A percentile compares a stretch with the other conserved stretches of the same genome.
These are phyloP conservation scores for Zalaria sp. DNA, from an alignment of 2,329 filamentous ascomycete species.

Conservation along the genomic window DNA sequence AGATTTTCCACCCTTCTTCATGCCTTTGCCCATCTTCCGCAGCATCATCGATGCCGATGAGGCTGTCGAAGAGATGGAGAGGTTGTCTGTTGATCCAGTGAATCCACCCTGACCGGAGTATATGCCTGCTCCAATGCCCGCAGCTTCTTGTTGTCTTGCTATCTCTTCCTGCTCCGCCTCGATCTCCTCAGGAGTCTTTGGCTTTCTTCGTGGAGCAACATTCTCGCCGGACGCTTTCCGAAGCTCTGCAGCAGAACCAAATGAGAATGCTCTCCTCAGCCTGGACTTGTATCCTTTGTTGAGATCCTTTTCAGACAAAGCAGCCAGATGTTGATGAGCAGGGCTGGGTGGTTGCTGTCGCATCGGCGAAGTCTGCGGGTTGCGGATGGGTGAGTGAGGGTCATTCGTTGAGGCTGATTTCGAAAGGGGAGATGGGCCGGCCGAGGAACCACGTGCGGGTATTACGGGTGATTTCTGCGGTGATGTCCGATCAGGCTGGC, in stretches of 20 bases:
- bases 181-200: slow-evolving; percentile 17
- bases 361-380: too few relatives aligned
- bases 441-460: slow-evolving; percentile 15
- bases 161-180: slow-evolving; percentile 87
- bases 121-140: slow-evolving; percentile 82
- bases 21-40: slow-evolving; percentile 95
- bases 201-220: slow-evolving; percentile 9
- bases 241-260: slow-evolving; percentile 87
- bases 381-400: neutral
- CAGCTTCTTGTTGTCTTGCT: slow-evolving; percentile 81
- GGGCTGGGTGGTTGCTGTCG: slow-evolving; percentile 37
- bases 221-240: slow-evolving; percentile 58
- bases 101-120: slow-evolving; percentile 81
- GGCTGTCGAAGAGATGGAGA: slow-evolving; percentile 80
- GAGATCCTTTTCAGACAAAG: slow-evolving; percentile 69
- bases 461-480: neutral
- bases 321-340: slow-evolving; percentile 71
- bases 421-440: slow-evolving; percentile 33
- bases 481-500: neutral
- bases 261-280: slow-evolving; percentile 84
- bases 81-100: slow-evolving; percentile 81
- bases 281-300: slow-evolving; percentile 75
- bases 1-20: slow-evolving; percentile 86
- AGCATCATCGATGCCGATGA: slow-evolving; percentile 90
- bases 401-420: slow-evolving; percentile 11